phyloP scores from a whole-genome alignment of 139 green algal genomes.

The Tetradesmus lagerheimii region DNA sequence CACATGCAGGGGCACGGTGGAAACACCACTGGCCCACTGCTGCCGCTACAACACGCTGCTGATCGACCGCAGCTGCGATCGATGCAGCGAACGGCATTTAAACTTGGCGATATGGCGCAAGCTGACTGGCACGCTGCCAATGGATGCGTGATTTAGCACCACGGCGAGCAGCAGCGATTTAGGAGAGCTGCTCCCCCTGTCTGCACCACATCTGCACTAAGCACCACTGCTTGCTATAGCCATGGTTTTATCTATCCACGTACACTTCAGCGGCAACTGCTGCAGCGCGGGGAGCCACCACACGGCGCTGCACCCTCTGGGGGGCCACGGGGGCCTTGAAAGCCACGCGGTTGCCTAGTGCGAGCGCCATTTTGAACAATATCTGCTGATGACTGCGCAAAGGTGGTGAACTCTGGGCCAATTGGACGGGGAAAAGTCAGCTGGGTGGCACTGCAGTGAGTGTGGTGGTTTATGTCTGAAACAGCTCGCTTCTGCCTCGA shows the following conservation, averaged over 20 bases:
- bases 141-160: conserved; percentile 1
- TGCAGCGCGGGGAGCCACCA: conserved; percentile 13
- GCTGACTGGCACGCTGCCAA: neutral
- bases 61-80: neutral
- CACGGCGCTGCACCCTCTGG: conserved; percentile 41
- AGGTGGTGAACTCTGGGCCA: neutral
- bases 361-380: conserved; percentile 40
- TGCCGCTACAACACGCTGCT: neutral
- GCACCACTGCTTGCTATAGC: neutral
- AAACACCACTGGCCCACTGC: neutral
- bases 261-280: conserved; percentile 27
- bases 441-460: neutral
- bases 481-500: neutral
- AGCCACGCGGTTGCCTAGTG: conserved; percentile 40
- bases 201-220: neutral
- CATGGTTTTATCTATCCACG: neutral
- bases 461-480: neutral
- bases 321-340: conserved; percentile 41
- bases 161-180: neutral
- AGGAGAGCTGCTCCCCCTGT: neutral
- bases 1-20: neutral
- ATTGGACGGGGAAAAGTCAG: neutral
- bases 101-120: neutral
- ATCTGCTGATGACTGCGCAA: neutral
- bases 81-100: neutral